A percentile compares a stretch with the other conserved stretches of the same genome.
phyloP scores from a whole-genome alignment of 2,329 filamentous ascomycete genomes.

The Bipolaris bicolor region DNA sequence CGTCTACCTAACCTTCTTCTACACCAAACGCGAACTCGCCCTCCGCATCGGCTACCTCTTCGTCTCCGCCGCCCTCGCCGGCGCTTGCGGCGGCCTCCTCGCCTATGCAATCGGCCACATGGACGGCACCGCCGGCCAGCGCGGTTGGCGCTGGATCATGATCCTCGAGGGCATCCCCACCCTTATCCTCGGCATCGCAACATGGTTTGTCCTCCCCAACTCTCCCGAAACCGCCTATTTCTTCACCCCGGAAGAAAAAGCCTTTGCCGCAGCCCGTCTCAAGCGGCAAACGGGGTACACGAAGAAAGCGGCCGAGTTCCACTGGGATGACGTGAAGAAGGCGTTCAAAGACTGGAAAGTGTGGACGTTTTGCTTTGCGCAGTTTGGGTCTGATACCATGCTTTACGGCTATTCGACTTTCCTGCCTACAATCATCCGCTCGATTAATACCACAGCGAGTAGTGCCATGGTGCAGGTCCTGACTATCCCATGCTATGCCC shows the following conservation, averaged over 20 bases:
- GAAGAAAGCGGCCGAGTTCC: slow-evolving; percentile 59
- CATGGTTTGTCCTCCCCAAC: slow-evolving; percentile 67
- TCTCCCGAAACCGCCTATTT: slow-evolving; percentile 69
- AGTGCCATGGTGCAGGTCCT: slow-evolving; percentile 73
- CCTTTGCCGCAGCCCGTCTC: slow-evolving; percentile 61
- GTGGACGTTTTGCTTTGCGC: slow-evolving; percentile 70
- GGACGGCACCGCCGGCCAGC: slow-evolving; percentile 68
- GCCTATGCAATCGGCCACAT: slow-evolving; percentile 77
- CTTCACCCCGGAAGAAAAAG: slow-evolving; percentile 64
- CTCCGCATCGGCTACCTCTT: slow-evolving; percentile 76
- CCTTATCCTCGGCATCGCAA: slow-evolving; percentile 61
- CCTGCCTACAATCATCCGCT: slow-evolving; percentile 77
- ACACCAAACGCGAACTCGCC: slow-evolving; percentile 74
- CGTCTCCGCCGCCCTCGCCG: slow-evolving; percentile 71
- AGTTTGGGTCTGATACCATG: slow-evolving; percentile 78
- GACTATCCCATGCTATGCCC: slow-evolving; percentile 77
- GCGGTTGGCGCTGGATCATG: slow-evolving; percentile 77
- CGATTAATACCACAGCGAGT: slow-evolving; percentile 66
- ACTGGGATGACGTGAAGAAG: slow-evolving; percentile 68
- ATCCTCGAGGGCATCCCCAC: slow-evolving; percentile 64
- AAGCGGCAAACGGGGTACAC: slow-evolving; percentile 57
- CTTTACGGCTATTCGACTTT: slow-evolving; percentile 81
- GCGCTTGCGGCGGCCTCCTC: slow-evolving; percentile 73
- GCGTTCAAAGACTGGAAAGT: slow-evolving; percentile 79
- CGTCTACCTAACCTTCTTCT: slow-evolving; percentile 76